phyloP scores from a whole-genome alignment of 2,329 filamentous ascomycete species.

The Paradendryphiella salina region DNA sequence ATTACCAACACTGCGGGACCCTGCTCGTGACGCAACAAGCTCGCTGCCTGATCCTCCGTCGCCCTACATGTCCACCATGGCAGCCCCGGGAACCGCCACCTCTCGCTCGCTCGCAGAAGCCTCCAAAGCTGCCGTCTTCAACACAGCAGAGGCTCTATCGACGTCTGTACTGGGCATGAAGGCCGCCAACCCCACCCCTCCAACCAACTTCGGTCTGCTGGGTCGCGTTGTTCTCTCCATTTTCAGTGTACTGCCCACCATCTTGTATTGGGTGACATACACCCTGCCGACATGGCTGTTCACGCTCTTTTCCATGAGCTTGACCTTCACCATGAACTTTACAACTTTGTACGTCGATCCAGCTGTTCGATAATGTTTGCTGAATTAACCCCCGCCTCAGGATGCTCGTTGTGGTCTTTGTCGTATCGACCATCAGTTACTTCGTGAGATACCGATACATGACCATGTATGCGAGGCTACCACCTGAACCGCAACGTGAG shows the following conservation, averaged over 20 bases:
- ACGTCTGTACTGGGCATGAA: conserved; percentile 28
- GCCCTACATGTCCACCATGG: conserved; percentile 30
- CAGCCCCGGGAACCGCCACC: conserved; percentile 23
- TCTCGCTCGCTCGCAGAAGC: conserved; percentile 18
- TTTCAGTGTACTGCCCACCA: conserved; percentile 59
- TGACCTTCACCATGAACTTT: conserved; percentile 98
- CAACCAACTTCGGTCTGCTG: conserved; percentile 50
- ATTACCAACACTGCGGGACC: conserved; percentile 5
- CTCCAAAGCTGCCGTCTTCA: conserved; percentile 17
- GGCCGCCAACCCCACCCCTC: conserved; percentile 25
- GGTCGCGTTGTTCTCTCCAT: conserved; percentile 55
- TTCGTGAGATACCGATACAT: conserved; percentile 92
- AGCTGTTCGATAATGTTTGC: conserved; percentile 25
- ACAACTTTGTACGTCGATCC: conserved; percentile 74
- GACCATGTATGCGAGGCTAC: conserved; percentile 94
- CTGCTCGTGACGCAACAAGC: conserved; percentile 11
- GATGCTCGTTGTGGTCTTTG: conserved; percentile 68
- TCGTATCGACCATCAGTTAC: conserved; percentile 88
- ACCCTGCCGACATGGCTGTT: conserved; percentile 89
- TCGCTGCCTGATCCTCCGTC: conserved; percentile 1
- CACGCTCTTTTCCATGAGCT: conserved; percentile 83
- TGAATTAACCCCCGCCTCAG: conserved; percentile 27
- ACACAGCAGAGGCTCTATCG: conserved; percentile 25
- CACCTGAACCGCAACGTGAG: conserved; percentile 92
- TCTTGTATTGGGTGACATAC: conserved; percentile 79